These are phyloP conservation scores for Leccinum incarnatum DNA, from an alignment of 768 basidiomycete species.

Conservation along the genomic window DNA sequence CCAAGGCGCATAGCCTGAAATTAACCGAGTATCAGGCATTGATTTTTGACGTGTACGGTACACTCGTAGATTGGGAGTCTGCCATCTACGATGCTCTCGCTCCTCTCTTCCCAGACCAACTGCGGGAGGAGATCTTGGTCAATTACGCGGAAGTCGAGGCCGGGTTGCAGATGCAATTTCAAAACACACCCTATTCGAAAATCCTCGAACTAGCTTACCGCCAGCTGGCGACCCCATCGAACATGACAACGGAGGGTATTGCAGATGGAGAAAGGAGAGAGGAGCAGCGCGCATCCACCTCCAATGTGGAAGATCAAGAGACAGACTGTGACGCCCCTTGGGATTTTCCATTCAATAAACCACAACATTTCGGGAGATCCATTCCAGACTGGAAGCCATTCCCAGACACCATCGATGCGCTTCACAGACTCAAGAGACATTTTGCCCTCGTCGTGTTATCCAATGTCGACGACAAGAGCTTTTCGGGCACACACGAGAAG, in stretches of 20 bases:
- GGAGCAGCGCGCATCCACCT: conserved; percentile 18
- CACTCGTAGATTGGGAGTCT: conserved; percentile 74
- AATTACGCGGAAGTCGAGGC: conserved; percentile 53
- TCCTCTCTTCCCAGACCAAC: conserved; percentile 17
- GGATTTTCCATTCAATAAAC: conserved; percentile 19
- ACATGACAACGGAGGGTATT: conserved; percentile 37
- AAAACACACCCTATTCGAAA: conserved; percentile 56
- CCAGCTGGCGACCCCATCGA: conserved; percentile 31
- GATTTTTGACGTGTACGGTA: conserved; percentile 77
- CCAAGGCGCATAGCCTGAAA: conserved; percentile 3
- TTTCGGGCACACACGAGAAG: conserved; percentile 54
- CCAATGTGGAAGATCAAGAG: not conserved
- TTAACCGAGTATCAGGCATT: conserved; percentile 38
- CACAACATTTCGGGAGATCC: conserved; percentile 56
- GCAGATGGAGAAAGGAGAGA: conserved; percentile 14
- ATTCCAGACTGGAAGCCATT: conserved; percentile 64
- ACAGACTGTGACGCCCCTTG: not conserved
- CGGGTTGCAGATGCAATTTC: conserved; percentile 57
- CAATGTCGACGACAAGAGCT: conserved; percentile 68
- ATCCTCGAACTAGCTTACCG: conserved; percentile 48
- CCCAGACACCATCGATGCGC: conserved; percentile 60
- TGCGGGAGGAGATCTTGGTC: conserved; percentile 41
- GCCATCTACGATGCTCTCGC: conserved; percentile 55
- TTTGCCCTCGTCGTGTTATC: conserved; percentile 74
- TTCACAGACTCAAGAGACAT: conserved; percentile 54